Base-by-base conservation (phyloP, 257 asterid genomes). In the Ocimum tenuiflorum region DNA sequence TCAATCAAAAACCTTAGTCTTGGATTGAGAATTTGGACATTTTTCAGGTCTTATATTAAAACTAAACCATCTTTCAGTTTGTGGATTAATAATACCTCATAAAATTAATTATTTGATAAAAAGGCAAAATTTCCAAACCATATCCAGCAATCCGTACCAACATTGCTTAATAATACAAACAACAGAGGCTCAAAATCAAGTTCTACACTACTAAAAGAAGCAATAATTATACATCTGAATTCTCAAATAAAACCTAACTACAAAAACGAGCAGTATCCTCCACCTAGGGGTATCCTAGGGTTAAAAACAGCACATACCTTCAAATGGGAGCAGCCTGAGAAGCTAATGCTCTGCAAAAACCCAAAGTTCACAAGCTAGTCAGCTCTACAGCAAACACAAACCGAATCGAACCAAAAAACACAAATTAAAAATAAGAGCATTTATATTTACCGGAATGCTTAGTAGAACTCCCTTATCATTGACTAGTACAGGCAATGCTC, bases 401-500 rank as follows among this genome's bases (percentile, higher is more conserved):
- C 36, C 0, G 62, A 13, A 63, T 39, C 35, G 49, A 67, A 73
- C 17, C n/a, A n/a, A n/a, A n/a, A n/a, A 1, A 20, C 43, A 43
- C 48, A 76, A 62, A n/a, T n/a, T n/a, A n/a, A n/a, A 57, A n/a
- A 6, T 7, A 4, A 31, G 36, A 31, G 36, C 36, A 69, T 52
- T 27, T 2, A 4, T 8, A 54, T 53, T 8, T 86, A 87, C 97
- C 80, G 95, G 97, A 71, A 89, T 75, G 81, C 90, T 83, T 29
- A 92, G 81, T 49, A 90, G 71, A 68, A 77, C 48, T 45, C 97
- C 96, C 64, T 79, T 63, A n/a, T 80, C 53, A 69, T 86, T 68
- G 60, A 89, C 94, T 19, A 89, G 55, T 53, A 87, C 94, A 45
- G 96, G 99, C 62, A 92, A 65, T 35, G 87, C 76, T 80, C 97